phyloP scores from a whole-genome alignment of 1,284 basidiomycete species.

The Leccinum fuscescens region DNA sequence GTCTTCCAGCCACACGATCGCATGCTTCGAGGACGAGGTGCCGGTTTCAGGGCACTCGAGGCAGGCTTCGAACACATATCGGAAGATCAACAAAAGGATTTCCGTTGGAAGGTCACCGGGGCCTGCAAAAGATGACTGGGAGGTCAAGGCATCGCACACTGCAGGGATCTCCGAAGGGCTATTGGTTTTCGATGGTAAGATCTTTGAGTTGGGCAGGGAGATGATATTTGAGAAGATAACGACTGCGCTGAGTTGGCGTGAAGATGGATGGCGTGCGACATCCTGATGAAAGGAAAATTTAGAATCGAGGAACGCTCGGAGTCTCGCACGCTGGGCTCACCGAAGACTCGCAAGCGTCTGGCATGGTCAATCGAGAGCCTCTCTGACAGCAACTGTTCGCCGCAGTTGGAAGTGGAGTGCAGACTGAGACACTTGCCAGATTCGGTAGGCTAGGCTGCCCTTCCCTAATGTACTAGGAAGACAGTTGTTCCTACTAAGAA shows the following conservation, averaged over 20 bases:
- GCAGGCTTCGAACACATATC: conserved; percentile 5
- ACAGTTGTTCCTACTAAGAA: no score
- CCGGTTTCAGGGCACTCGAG: background rate
- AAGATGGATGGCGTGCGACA: background rate
- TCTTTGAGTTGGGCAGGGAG: background rate
- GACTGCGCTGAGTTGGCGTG: background rate
- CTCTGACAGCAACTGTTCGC: background rate
- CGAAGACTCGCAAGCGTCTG: background rate
- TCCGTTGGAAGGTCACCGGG: conserved; percentile 7
- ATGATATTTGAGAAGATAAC: conserved; percentile 1
- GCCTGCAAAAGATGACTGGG: background rate
- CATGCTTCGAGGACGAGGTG: background rate
- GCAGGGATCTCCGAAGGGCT: background rate
- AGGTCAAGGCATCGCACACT: background rate
- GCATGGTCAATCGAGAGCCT: background rate
- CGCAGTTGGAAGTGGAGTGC: no score
- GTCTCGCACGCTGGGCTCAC: background rate
- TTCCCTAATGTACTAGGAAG: no score
- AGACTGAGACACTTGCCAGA: no score
- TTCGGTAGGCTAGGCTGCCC: no score
- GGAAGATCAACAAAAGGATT: conserved; percentile 9
- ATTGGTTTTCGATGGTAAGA: background rate
- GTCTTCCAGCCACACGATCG: conserved; percentile 7
- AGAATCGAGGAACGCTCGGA: background rate
- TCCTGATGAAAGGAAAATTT: background rate